Evolutionary conservation across 2,329 filamentous ascomycete species (phyloP), one percentile per base, ranked within the genome.

Genomic region (Ceratocystis harringtonii): DNA sequence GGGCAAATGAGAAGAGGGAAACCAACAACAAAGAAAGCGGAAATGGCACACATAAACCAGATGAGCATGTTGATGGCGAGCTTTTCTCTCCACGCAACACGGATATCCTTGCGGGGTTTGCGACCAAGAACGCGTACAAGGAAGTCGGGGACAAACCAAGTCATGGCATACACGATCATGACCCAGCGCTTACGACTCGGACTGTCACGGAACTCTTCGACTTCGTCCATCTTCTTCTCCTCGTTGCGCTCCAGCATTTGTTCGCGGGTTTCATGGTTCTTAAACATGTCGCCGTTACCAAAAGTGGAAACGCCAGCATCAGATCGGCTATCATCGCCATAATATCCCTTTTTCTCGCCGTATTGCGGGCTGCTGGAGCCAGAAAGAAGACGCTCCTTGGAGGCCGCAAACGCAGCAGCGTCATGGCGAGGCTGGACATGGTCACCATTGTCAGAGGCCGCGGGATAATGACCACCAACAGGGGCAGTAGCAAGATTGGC

Each of bases 61-160:
- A 99, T 99, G 72, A 97, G 82, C 74, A 99, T 80, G 78, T 99
- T 99, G 81, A 99, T 99, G 64, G 94, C 92, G 67, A 99, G 75
- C 80, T 99, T 99, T 75, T 99, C 94, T 72, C 94, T 83, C 94
- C 94, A 99, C 0, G 94, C 94, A 73, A 88, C 81, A 28, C 92
- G 88, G 7, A 99, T 85, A 74, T 99, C 94, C 73, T 95, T 95
- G 68, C 94, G 89, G 67, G 88, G 83, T 87, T 96, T 96, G 63
- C 88, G 82, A 25, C 92, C 92, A 50, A 95, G 68, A 70, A 80
- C 79, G 64, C 84, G 83, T 73, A 97, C 88, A 55, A 87, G 71
- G 70, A 96, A 88, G 73, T 96, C 92, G 4, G 94, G 94, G 58
- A 96, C 78, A 70, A 86, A 90, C 79, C 85, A 99, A 2, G 94